Evolutionary conservation across 768 basidiomycete genomes (phyloP).

Genomic region (Cyclocybe aegerita): DNA sequence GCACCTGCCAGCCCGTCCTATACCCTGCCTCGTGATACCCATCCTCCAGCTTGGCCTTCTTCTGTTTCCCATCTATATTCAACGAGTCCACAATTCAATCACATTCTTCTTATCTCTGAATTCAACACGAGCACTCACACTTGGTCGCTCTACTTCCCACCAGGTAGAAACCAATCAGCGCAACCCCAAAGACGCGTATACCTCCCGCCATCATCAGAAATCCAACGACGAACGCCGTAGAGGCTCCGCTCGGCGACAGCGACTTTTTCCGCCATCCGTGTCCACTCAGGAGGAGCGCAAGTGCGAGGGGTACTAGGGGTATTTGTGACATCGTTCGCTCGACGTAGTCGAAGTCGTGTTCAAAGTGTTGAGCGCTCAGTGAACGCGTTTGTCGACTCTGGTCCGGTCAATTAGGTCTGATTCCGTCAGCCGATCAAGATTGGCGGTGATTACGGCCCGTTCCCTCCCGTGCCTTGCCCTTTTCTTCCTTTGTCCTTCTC

Average conservation of each 20-base stretch:
- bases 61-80: slow-evolving; percentile 66
- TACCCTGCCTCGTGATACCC: slow-evolving; percentile 74
- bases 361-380: too few species aligned
- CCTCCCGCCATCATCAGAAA: slow-evolving; percentile 71
- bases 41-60: slow-evolving; percentile 76
- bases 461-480: too few species aligned
- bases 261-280: slow-evolving; percentile 78
- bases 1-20: slow-evolving; percentile 76
- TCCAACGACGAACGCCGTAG: slow-evolving; percentile 76
- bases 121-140: slow-evolving; percentile 37
- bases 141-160: slow-evolving; percentile 84
- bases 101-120: background rate
- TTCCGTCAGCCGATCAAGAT: too few species aligned
- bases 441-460: background rate
- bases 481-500: too few species aligned
- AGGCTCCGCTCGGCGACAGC: slow-evolving; percentile 73
- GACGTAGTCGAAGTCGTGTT: background rate
- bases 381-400: too few species aligned
- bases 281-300: slow-evolving; percentile 54
- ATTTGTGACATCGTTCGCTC: too few species aligned
- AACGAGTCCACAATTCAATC: background rate
- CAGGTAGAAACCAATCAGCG: slow-evolving; percentile 78
- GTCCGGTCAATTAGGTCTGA: too few species aligned
- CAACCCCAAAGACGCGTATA: slow-evolving; percentile 59
- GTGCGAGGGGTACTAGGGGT: slow-evolving; percentile 26